These are phyloP conservation scores for Vigna angularis DNA, from an alignment of 306 rosid genomes.

Conservation along the genomic window DNA sequence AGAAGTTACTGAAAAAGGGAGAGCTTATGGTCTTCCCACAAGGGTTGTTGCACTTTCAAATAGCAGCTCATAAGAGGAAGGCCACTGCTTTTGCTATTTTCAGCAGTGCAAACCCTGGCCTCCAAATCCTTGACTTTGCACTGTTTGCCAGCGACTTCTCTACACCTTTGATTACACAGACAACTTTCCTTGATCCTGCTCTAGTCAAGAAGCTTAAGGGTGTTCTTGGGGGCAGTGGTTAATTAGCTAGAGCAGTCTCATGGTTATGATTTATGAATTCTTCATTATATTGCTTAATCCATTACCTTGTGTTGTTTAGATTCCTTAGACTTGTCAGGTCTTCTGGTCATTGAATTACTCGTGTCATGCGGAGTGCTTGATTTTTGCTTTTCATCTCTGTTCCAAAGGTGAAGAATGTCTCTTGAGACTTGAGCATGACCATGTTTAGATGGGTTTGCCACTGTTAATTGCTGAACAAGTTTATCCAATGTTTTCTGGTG, in stretches of 20 bases:
- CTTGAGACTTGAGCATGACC: not conserved
- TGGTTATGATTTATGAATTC: not conserved
- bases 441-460: constrained; percentile 10
- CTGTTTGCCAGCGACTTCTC: constrained; percentile 69
- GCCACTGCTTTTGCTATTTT: constrained; percentile 60
- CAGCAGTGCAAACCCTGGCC: constrained; percentile 83
- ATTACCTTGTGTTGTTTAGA: not conserved
- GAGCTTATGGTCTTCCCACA: constrained; percentile 82
- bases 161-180: constrained; percentile 53
- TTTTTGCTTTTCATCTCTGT: not conserved
- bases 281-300: not conserved
- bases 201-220: constrained; percentile 77
- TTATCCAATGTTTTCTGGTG: constrained; percentile 28
- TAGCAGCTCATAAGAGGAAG: constrained; percentile 48
- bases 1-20: constrained; percentile 66
- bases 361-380: constrained; percentile 32
- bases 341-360: constrained; percentile 19
- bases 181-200: constrained; percentile 77
- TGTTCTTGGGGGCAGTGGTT: constrained; percentile 78
- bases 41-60: constrained; percentile 80
- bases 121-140: constrained; percentile 81
- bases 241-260: not conserved
- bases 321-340: not conserved
- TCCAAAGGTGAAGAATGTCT: not conserved
- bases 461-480: constrained; percentile 12